Evolutionary conservation across 306 rosid genomes (phyloP), one percentile per base, ranked within the genome.

Genomic region (Senna siamea): DNA sequence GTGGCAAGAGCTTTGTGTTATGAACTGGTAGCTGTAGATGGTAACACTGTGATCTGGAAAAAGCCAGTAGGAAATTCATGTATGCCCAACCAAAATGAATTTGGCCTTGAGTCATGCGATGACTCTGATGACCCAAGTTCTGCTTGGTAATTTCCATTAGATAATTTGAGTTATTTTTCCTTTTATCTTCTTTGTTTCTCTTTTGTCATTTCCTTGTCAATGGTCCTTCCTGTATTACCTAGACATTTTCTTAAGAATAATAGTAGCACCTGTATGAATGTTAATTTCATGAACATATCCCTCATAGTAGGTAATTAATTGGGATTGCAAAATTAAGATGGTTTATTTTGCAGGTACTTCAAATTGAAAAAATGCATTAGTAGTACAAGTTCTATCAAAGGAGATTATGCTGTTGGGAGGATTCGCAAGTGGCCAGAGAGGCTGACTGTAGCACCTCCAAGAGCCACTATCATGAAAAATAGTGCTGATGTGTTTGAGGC

Each of bases 361-460:
- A 92, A 82, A 70, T 79, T 95, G 79, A 88, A 86, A 81, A 92
- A 82, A 85, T 95, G 99, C 38, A 91, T 85, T 40, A 88, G 89
- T 78, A 82, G 86, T 76, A 67, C 62, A 55, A 79, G 93, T 67
- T 83, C 88, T 54, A 76, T 88, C 79, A 85, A 84, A 81, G 99
- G 95, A 79, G 93, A 90, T 66, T 70, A 80, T 80, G 83, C 89
- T 54, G 81, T 92, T 66, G 99, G 97, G 66, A 48, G 9, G 54
- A 95, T 92, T 73, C 88, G 93, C 41, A 88, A 90, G 80, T 95
- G 99, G 99, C 98, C 99, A 32, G 90, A 73, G 9, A 90, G 99
- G 91, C 79, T 95, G 20, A 87, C 83, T 37, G 87, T 86, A 76
- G 72, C 81, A 66, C 88, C 90, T 56, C 66, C 89, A 52, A 88